Evolutionary conservation across 148 eudicot species (phyloP).

Genomic region (Silene latifolia): DNA sequence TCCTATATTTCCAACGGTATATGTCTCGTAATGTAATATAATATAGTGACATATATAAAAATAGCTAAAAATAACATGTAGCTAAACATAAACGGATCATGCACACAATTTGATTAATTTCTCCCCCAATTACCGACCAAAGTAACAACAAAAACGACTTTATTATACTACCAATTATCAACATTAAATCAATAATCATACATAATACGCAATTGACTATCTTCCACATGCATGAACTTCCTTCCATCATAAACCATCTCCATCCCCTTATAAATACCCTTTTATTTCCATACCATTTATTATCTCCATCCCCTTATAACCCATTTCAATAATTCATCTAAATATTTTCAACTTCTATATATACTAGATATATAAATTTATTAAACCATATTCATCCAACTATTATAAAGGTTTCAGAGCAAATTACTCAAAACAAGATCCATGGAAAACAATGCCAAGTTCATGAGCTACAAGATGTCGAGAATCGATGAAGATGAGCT

Average conservation of each 20-base stretch:
- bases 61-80: neutral
- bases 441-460: neutral
- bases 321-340: neutral
- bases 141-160: slow-evolving; percentile 7
- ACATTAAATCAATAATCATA: neutral
- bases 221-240: neutral
- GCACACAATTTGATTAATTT: neutral
- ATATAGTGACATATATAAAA: too few species aligned
- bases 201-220: slow-evolving; percentile 4
- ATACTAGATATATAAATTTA: too few species aligned
- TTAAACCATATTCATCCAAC: neutral
- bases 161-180: neutral
- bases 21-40: too few species aligned
- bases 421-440: neutral
- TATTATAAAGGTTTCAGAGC: neutral
- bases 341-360: neutral
- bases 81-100: neutral
- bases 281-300: neutral
- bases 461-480: slow-evolving; percentile 2
- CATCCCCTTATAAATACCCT: slow-evolving; percentile 13
- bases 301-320: neutral
- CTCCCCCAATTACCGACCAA: slow-evolving; percentile 16
- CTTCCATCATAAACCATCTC: neutral
- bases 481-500: slow-evolving; percentile 7
- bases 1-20: too few species aligned